phyloP scores from a whole-genome alignment of 164 flowering plant species.

The Aristolochia fimbriata region DNA sequence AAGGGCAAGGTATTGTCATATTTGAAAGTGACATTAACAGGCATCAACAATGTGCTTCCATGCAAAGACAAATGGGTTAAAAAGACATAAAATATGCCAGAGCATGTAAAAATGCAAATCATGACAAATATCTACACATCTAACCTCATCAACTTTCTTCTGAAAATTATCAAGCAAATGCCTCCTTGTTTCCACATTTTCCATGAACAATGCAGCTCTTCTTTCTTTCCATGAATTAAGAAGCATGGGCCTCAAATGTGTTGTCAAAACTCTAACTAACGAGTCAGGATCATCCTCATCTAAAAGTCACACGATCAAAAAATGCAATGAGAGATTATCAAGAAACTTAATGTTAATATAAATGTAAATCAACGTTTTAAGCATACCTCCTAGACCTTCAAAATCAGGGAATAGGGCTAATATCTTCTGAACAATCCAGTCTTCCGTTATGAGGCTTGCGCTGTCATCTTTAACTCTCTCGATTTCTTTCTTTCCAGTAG shows the following conservation, averaged over 20 bases:
- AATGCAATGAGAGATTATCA: background rate
- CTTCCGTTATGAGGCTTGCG: slow-evolving; percentile 46
- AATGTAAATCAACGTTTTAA: background rate
- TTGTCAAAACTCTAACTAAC: slow-evolving; percentile 52
- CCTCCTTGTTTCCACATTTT: slow-evolving; percentile 67
- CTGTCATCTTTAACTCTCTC: slow-evolving; percentile 36
- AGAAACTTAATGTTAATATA: background rate
- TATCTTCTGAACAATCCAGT: slow-evolving; percentile 65
- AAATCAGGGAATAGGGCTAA: slow-evolving; percentile 52
- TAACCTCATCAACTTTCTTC: slow-evolving; percentile 84
- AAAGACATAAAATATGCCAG: background rate
- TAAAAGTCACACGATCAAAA: slow-evolving; percentile 15
- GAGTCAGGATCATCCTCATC: slow-evolving; percentile 53
- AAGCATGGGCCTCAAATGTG: slow-evolving; percentile 73
- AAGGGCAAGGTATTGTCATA: too few species aligned
- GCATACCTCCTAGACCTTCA: slow-evolving; percentile 64
- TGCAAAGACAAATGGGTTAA: too few species aligned
- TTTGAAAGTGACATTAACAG: too few species aligned
- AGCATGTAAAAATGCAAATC: background rate
- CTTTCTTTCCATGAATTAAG: slow-evolving; percentile 58
- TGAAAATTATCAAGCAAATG: slow-evolving; percentile 62
- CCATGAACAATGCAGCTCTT: slow-evolving; percentile 62
- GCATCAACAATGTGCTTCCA: too few species aligned
- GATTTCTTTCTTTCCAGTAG: slow-evolving; percentile 36
- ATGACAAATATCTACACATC: slow-evolving; percentile 1